phyloP scores from a whole-genome alignment of 2,329 filamentous ascomycete species.

The Cryphonectria nitschkei region DNA sequence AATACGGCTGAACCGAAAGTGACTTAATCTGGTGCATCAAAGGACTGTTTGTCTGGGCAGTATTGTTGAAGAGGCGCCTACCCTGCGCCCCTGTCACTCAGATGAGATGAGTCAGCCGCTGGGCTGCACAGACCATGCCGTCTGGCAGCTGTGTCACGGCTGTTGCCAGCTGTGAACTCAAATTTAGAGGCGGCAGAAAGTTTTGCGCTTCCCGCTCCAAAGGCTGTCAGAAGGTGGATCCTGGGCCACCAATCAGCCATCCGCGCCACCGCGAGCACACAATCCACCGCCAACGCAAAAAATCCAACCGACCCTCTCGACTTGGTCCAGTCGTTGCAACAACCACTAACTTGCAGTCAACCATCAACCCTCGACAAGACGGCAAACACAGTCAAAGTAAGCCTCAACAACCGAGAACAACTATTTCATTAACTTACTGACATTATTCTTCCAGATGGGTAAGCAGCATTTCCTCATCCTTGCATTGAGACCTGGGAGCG shows the following conservation, averaged over 20 bases:
- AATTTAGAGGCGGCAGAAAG: not conserved
- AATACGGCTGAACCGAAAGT: not conserved
- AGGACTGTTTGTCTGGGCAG: constrained; percentile 8
- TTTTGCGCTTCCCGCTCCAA: not conserved
- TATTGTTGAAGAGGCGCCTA: not conserved
- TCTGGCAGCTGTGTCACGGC: not conserved
- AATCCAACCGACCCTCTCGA: constrained; percentile 26
- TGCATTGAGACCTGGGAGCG: constrained; percentile 26
- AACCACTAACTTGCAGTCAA: constrained; percentile 23
- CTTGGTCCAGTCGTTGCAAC: constrained; percentile 16
- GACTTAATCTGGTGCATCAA: constrained; percentile 7
- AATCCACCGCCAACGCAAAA: constrained; percentile 19
- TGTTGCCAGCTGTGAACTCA: constrained; percentile 8
- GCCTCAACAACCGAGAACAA: constrained; percentile 7
- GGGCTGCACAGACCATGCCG: not conserved
- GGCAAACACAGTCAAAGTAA: constrained; percentile 37
- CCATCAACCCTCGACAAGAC: constrained; percentile 34
- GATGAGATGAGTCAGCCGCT: not conserved
- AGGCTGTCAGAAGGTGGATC: constrained; percentile 21
- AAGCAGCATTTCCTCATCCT: constrained; percentile 45
- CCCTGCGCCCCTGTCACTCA: not conserved
- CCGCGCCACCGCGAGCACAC: constrained; percentile 18
- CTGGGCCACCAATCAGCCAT: constrained; percentile 18
- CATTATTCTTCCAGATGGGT: constrained; percentile 58
- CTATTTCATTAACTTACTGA: constrained; percentile 41